Evolutionary conservation across 768 basidiomycete genomes (phyloP), one percentile per base, ranked within the genome.

Genomic region (Lactarius akahatsu): DNA sequence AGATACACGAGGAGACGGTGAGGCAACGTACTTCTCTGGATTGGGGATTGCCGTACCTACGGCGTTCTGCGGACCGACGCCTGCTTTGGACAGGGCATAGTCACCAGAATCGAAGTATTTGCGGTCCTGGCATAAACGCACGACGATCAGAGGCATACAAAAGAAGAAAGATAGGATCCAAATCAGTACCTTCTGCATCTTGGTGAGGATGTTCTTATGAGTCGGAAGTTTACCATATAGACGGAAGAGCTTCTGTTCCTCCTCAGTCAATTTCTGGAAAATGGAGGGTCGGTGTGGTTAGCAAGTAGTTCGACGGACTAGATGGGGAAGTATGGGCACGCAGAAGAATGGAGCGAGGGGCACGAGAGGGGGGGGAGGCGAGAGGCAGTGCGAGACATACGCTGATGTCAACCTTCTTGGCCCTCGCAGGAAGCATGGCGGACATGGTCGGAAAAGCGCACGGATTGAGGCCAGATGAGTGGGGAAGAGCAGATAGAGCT

Each of bases 71-170:
- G 92, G 89, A n/a, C 89, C 83, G 57, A 90, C 88, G 32, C 97
- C 91, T 3, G 97, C 97, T 77, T 98, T 98, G 59, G 94, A 94
- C 71, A 99, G 82, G 36, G 96, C 96, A 74, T 98, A 98, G 77
- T 99, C 97, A 65, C 97, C 97, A 63, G 96, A 98, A 79, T 98
- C 97, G 77, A 99, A 99, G 80, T 94, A 99, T 79, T 98, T 98
- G 73, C 97, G 92, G 75, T 99, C 96, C 96, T 98, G 28, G 34
- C 28, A 34, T 8, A 40, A 61, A 64, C 73, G 59, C 58, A 45
- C 32, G 60, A n/a, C 34, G 43, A 3, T 68, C 36, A 68, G 67
- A 54, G 52, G 67, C 45, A 63, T 43, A 63, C 52, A 68, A 68
- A 56, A 63, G 32, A 43, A 61, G 7, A n/a, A 13, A 18, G 64